These are phyloP conservation scores for Tolypocladium amazonense DNA, from an alignment of 2,329 filamentous ascomycete genomes.

Conservation along the genomic window DNA sequence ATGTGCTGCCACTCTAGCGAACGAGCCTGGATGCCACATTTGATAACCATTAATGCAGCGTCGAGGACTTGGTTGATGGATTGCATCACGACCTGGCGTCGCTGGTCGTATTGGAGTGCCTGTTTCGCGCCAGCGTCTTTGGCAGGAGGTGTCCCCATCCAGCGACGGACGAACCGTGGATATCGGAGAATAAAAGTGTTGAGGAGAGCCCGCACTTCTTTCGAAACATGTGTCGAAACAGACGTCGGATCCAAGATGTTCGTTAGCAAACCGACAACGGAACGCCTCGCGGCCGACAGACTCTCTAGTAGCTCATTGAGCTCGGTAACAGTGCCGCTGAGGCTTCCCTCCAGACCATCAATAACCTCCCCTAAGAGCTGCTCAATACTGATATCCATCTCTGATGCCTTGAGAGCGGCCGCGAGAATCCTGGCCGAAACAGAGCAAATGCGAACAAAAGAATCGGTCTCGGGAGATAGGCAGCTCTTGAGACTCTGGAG, in stretches of 20 bases:
- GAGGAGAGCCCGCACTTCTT: conserved; percentile 26
- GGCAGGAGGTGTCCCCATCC: conserved; percentile 47
- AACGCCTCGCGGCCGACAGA: conserved; percentile 43
- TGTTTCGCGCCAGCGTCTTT: conserved; percentile 44
- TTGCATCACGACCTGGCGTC: conserved; percentile 40
- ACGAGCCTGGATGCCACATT: conserved; percentile 36
- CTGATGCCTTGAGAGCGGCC: conserved; percentile 36
- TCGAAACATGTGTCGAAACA: conserved; percentile 4
- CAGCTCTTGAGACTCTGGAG: conserved; percentile 32
- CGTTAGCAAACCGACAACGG: conserved; percentile 38
- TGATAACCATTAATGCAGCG: conserved; percentile 46
- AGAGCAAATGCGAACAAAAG: conserved; percentile 39
- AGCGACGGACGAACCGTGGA: conserved; percentile 49
- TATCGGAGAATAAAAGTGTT: conserved; percentile 47
- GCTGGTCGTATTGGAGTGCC: conserved; percentile 49
- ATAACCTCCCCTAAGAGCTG: conserved; percentile 36
- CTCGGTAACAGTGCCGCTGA: conserved; percentile 48
- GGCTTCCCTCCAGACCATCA: conserved; percentile 43
- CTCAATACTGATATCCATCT: conserved; percentile 25
- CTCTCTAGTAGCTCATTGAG: conserved; percentile 51
- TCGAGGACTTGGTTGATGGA: conserved; percentile 49
- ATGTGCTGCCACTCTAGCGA: conserved; percentile 41
- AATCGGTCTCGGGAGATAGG: conserved; percentile 28
- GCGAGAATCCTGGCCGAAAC: conserved; percentile 44
- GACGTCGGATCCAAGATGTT: conserved; percentile 11